These are phyloP conservation scores for apple (Malus domestica) DNA, from an alignment of 306 rosid genomes.

Conservation along the genomic window DNA sequence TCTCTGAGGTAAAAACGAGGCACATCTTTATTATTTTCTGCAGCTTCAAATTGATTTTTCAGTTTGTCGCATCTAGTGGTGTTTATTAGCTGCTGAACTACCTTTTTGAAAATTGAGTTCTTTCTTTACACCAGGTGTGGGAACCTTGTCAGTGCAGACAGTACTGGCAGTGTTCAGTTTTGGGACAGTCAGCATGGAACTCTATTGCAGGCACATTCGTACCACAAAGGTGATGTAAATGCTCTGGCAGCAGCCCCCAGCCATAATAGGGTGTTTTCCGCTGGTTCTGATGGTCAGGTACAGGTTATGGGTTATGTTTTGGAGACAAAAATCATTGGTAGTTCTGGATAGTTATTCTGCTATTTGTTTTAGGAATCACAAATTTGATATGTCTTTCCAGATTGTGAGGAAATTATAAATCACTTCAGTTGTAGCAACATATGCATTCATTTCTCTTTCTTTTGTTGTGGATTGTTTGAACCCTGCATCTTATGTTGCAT, in stretches of 20 bases:
- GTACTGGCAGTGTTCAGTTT: slow-evolving; percentile 93
- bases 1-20: slow-evolving; percentile 51
- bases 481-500: background rate
- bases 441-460: background rate
- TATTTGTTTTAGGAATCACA: background rate
- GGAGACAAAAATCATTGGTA: background rate
- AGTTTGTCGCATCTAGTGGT: slow-evolving; percentile 3
- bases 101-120: slow-evolving; percentile 14
- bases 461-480: background rate
- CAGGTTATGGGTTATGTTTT: background rate
- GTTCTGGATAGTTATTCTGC: background rate
- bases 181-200: slow-evolving; percentile 88
- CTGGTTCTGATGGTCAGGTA: slow-evolving; percentile 99
- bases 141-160: slow-evolving; percentile 94
- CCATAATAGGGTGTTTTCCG: slow-evolving; percentile 77
- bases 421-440: background rate
- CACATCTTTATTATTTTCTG: background rate
- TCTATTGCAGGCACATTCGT: slow-evolving; percentile 64
- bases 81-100: background rate
- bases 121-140: slow-evolving; percentile 61
- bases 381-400: background rate
- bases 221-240: slow-evolving; percentile 82
- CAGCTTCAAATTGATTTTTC: background rate
- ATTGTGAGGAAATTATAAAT: background rate
- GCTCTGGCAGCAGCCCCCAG: slow-evolving; percentile 82